Evolutionary conservation across 2,329 filamentous ascomycete genomes (phyloP), one percentile per base, ranked within the genome.

Genomic region (Chaetomiaceae sp.): DNA sequence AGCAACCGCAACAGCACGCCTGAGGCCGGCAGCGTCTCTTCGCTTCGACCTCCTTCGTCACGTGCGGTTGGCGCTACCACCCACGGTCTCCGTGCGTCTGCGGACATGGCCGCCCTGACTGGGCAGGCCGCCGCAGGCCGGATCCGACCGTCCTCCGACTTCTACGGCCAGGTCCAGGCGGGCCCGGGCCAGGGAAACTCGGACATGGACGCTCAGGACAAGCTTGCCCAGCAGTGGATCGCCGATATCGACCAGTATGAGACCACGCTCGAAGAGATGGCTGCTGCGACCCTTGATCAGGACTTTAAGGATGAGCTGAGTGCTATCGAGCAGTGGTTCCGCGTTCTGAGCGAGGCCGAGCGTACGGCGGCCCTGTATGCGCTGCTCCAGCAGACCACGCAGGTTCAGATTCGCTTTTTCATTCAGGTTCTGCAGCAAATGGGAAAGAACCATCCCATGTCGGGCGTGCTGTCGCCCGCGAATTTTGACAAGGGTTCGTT

Each of bases 251-350:
- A 98, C 65, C 91, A 97, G 67, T 96, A 96, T 62, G 93, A 98
- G 74, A 95, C 84, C n/a, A 98, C 93, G 1, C 70, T 98, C 61
- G 93, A 97, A 68, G 93, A 98, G 66, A 98, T 98, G 93, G 93
- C 93, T 35, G 90, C 91, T 26, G 93, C 93, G 22, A 97, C 93
- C n/a, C 74, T 97, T 45, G 93, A 98, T 64, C 93, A 98, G 72
- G 93, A 98, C 64, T 98, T 98, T 75, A 98, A 98, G 72, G 93
- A 97, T 68, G 93, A 98, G 68, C 79, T 98, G 51, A 96, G 89
- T 64, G 93, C 93, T 57, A 98, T 98, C 62, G 93, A 98, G 71
- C 93, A 98, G 73, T 98, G 93, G 93, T 98, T 98, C 68, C 85
- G 90, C 52, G 93, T 98, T 44, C 74, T 98, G 55, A 97, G 91